Percentiles rank a stretch among this genome's conserved stretches.
These are phyloP conservation scores for Strobilomyces dryophilus DNA, from an alignment of 768 basidiomycete species.

Conservation along the genomic window DNA sequence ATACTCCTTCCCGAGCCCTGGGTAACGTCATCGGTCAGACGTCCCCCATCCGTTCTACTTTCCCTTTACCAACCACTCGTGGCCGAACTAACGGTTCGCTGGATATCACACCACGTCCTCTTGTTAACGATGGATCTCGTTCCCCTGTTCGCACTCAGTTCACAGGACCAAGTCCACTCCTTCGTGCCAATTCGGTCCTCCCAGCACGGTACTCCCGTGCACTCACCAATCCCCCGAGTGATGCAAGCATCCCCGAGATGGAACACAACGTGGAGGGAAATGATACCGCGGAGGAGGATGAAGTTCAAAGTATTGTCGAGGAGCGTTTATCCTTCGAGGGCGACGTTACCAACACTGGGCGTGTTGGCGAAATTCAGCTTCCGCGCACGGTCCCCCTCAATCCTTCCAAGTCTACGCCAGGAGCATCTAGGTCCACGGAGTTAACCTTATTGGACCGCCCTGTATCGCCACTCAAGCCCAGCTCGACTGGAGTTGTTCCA, in stretches of 20 bases:
- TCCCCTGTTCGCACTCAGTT: slow-evolving; percentile 27
- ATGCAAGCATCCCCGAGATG: background rate
- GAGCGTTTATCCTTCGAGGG: slow-evolving; percentile 22
- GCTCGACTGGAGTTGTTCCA: slow-evolving; percentile 18
- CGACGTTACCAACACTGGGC: slow-evolving; percentile 43
- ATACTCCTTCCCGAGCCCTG: slow-evolving; percentile 10
- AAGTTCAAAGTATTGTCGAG: slow-evolving; percentile 28
- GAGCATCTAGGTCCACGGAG: slow-evolving; percentile 1
- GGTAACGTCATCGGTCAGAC: slow-evolving; percentile 21
- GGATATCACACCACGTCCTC: slow-evolving; percentile 22
- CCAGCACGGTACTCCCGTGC: slow-evolving; percentile 35
- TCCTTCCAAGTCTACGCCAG: slow-evolving; percentile 27
- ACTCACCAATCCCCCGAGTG: slow-evolving; percentile 11
- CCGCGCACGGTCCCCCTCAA: slow-evolving; percentile 54
- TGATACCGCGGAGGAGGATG: slow-evolving; percentile 25
- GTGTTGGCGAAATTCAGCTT: slow-evolving; percentile 41
- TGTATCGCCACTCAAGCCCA: slow-evolving; percentile 20
- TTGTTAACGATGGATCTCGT: slow-evolving; percentile 16
- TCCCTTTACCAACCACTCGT: slow-evolving; percentile 31
- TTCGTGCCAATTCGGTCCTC: slow-evolving; percentile 39
- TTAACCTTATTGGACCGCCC: slow-evolving; percentile 18
- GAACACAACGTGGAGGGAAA: slow-evolving; percentile 21
- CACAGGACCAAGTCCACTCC: slow-evolving; percentile 30
- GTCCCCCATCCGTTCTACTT: slow-evolving; percentile 30
- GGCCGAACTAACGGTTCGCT: slow-evolving; percentile 19